Evolutionary conservation across 2,329 filamentous ascomycete genomes (phyloP).

Genomic region (Trichoderma polysporum): DNA sequence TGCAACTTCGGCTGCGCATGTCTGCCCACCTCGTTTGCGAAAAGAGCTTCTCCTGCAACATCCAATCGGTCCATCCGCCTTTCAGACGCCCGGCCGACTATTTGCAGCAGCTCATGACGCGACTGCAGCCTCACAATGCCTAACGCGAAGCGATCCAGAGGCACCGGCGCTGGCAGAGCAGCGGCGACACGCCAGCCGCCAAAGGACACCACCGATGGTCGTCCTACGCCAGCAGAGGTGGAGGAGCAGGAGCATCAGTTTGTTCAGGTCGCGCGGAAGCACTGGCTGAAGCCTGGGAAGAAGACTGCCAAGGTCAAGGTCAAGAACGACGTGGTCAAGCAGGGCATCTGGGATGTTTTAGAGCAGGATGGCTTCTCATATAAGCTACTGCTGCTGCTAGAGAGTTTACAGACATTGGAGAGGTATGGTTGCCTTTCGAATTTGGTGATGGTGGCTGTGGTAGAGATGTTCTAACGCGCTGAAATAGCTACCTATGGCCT

Average conservation of each 20-base stretch:
- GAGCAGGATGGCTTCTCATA: slow-evolving; percentile 78
- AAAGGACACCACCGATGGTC: slow-evolving; percentile 39
- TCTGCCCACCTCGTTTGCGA: not conserved
- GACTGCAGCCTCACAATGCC: slow-evolving; percentile 47
- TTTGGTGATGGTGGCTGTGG: not conserved
- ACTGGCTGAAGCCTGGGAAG: slow-evolving; percentile 73
- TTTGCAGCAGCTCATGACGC: slow-evolving; percentile 15
- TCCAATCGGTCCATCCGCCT: not conserved
- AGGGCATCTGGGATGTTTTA: slow-evolving; percentile 83
- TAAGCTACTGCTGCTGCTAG: slow-evolving; percentile 76
- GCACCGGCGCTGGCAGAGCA: slow-evolving; percentile 47
- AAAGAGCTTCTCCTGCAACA: not conserved
- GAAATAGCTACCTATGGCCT: slow-evolving; percentile 82
- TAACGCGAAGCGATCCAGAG: slow-evolving; percentile 59
- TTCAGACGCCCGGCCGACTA: not conserved
- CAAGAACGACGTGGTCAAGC: slow-evolving; percentile 82
- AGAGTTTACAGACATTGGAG: slow-evolving; percentile 88
- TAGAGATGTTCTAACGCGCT: slow-evolving; percentile 27
- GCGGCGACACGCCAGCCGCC: slow-evolving; percentile 37
- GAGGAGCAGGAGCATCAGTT: slow-evolving; percentile 72
- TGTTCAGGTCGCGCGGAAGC: slow-evolving; percentile 74
- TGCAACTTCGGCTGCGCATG: not conserved
- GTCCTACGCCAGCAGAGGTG: slow-evolving; percentile 61
- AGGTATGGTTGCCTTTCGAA: slow-evolving; percentile 48
- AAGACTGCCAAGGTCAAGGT: slow-evolving; percentile 66